A percentile compares a stretch with the other conserved stretches of the same genome.
Evolutionary conservation across 108 stramenopile species (phyloP).

Genomic region (Nitzschia inconspicua): DNA sequence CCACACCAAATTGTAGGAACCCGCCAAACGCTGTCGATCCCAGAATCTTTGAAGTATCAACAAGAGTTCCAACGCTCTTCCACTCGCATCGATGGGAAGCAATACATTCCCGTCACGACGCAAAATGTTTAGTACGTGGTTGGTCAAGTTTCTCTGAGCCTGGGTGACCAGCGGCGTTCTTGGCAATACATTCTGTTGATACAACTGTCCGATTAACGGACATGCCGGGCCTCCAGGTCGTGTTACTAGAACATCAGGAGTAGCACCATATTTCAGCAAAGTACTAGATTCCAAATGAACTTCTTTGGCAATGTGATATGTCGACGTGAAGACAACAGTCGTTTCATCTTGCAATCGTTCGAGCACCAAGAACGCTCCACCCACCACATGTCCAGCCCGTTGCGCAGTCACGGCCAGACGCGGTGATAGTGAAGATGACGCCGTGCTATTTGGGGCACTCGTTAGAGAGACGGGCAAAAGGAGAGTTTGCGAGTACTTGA

Average conservation of each 20-base stretch:
- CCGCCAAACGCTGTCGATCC: constrained; percentile 68
- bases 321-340: constrained; percentile 59
- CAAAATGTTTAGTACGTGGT: constrained; percentile 68
- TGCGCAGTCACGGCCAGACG: constrained; percentile 71
- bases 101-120: constrained; percentile 91
- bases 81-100: constrained; percentile 86
- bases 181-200: constrained; percentile 7
- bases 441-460: neutral
- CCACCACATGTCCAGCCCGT: constrained; percentile 83
- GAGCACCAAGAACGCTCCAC: constrained; percentile 77
- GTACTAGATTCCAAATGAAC: constrained; percentile 77
- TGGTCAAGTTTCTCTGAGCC: constrained; percentile 55
- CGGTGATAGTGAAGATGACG: no score
- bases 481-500: constrained; percentile 90
- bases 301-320: constrained; percentile 82
- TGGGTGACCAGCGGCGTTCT: constrained; percentile 32
- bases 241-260: constrained; percentile 76
- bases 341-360: constrained; percentile 77
- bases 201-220: constrained; percentile 49
- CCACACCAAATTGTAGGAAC: constrained; percentile 84
- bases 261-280: constrained; percentile 66
- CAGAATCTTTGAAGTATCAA: constrained; percentile 81
- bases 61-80: constrained; percentile 86
- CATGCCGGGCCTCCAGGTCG: constrained; percentile 65
- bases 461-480: constrained; percentile 32